Evolutionary conservation across 2,329 filamentous ascomycete species (phyloP).

Genomic region (Xylaria sp.): DNA sequence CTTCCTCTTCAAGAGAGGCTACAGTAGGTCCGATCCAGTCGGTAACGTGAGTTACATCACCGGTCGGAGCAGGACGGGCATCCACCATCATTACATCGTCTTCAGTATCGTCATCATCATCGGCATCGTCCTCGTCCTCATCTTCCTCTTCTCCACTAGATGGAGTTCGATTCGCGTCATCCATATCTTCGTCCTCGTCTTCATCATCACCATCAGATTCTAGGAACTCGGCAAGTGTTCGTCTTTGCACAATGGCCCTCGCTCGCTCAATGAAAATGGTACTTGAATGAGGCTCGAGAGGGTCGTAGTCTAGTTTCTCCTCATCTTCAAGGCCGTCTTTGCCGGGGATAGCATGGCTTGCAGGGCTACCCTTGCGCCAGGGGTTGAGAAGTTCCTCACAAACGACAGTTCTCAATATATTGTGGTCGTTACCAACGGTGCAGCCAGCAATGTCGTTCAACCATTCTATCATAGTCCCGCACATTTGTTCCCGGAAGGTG

Average conservation of each 20-base stretch:
- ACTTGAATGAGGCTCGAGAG: slow-evolving; percentile 40
- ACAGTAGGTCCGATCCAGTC: slow-evolving; percentile 60
- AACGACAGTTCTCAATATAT: slow-evolving; percentile 78
- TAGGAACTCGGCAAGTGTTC: slow-evolving; percentile 42
- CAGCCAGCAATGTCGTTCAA: slow-evolving; percentile 90
- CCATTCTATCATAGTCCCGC: slow-evolving; percentile 97
- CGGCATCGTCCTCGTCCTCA: slow-evolving; percentile 53
- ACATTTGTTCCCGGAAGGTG: slow-evolving; percentile 98
- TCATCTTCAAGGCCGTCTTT: slow-evolving; percentile 84
- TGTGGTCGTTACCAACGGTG: slow-evolving; percentile 77
- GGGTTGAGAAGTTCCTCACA: slow-evolving; percentile 90
- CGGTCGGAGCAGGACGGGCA: slow-evolving; percentile 50
- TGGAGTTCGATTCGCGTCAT: slow-evolving; percentile 42
- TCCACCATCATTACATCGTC: slow-evolving; percentile 66
- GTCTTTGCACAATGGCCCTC: slow-evolving; percentile 41
- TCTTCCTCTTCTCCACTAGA: slow-evolving; percentile 64
- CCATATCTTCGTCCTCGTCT: slow-evolving; percentile 54
- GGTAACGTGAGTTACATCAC: slow-evolving; percentile 50
- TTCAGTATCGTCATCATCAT: slow-evolving; percentile 58
- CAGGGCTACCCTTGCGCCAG: slow-evolving; percentile 86
- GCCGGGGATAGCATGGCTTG: slow-evolving; percentile 77
- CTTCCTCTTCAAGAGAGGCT: slow-evolving; percentile 74
- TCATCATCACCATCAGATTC: slow-evolving; percentile 55
- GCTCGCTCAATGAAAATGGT: slow-evolving; percentile 46
- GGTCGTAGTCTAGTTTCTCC: slow-evolving; percentile 62